These are phyloP conservation scores for Penicillium sp. DNA, from an alignment of 2,329 filamentous ascomycete species.

Conservation along the genomic window DNA sequence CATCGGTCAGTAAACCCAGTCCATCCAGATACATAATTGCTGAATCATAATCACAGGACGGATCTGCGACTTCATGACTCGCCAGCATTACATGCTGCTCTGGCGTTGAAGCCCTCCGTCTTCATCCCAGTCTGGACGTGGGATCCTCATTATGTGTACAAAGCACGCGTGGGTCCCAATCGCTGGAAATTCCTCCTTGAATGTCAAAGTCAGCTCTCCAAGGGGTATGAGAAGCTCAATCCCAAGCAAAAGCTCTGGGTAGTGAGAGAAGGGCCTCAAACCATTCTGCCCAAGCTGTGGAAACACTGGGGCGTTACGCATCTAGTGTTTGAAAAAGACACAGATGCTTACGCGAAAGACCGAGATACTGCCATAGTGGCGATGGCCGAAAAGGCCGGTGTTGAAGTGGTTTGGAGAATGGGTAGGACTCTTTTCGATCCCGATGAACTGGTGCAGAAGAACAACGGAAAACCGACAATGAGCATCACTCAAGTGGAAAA, in stretches of 20 bases:
- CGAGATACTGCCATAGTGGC: slow-evolving; percentile 62
- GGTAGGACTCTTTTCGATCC: slow-evolving; percentile 75
- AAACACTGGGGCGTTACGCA: slow-evolving; percentile 73
- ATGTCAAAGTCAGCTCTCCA: slow-evolving; percentile 70
- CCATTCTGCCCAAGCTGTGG: slow-evolving; percentile 71
- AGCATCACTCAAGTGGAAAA: slow-evolving; percentile 67
- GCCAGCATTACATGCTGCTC: slow-evolving; percentile 69
- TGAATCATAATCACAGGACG: slow-evolving; percentile 51
- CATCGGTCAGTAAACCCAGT: slow-evolving; percentile 43
- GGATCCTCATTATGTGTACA: slow-evolving; percentile 79
- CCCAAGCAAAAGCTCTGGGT: slow-evolving; percentile 70
- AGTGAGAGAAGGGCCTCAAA: slow-evolving; percentile 71
- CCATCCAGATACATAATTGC: background rate
- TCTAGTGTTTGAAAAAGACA: slow-evolving; percentile 77
- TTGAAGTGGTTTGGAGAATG: slow-evolving; percentile 64
- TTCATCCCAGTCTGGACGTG: slow-evolving; percentile 78
- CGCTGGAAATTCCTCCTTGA: slow-evolving; percentile 76
- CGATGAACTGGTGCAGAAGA: slow-evolving; percentile 65
- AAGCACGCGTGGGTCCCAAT: slow-evolving; percentile 68
- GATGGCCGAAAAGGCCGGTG: slow-evolving; percentile 65
- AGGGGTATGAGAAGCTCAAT: slow-evolving; percentile 68
- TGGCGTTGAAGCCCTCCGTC: slow-evolving; percentile 67
- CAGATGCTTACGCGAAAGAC: slow-evolving; percentile 69
- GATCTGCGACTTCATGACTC: slow-evolving; percentile 77
- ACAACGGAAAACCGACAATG: slow-evolving; percentile 73